Conservation (phyloP, 2,329 filamentous ascomycete species). For the Aspergillus cejpii region DNA sequence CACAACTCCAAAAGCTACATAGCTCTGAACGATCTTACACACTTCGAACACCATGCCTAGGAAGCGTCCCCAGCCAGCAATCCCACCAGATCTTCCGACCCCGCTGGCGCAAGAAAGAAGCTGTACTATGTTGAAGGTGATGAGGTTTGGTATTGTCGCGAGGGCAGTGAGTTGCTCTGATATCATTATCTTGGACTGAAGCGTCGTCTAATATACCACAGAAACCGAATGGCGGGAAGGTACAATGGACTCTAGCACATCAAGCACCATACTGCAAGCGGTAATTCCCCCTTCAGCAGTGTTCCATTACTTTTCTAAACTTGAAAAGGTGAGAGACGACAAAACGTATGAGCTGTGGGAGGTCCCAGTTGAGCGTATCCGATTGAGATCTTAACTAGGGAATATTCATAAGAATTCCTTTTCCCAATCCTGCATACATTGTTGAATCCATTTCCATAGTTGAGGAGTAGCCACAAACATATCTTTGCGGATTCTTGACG, state of each 20-base stretch:
- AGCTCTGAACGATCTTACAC: too few species aligned
- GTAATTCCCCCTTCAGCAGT: background rate
- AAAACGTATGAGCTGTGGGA: background rate
- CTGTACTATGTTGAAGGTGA: background rate
- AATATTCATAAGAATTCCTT: background rate
- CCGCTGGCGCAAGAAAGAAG: background rate
- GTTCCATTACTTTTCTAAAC: background rate
- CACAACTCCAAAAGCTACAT: too few species aligned
- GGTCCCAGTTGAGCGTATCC: background rate
- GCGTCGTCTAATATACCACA: background rate
- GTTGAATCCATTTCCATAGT: conserved; percentile 19
- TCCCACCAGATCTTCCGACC: too few species aligned
- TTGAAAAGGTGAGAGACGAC: background rate
- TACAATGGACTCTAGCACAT: background rate
- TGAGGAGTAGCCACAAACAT: conserved; percentile 16
- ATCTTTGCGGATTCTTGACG: conserved; percentile 12
- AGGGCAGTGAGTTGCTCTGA: background rate
- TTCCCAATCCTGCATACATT: conserved; percentile 14
- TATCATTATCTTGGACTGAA: background rate
- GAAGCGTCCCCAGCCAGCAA: too few species aligned
- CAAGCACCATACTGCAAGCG: background rate
- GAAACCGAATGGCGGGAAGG: background rate
- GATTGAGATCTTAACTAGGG: background rate
- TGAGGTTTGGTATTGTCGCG: background rate
- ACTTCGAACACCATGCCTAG: too few species aligned